Base-by-base conservation (phyloP, 129 eudicot species). In the Chrysanthemum lavandulifolium region DNA sequence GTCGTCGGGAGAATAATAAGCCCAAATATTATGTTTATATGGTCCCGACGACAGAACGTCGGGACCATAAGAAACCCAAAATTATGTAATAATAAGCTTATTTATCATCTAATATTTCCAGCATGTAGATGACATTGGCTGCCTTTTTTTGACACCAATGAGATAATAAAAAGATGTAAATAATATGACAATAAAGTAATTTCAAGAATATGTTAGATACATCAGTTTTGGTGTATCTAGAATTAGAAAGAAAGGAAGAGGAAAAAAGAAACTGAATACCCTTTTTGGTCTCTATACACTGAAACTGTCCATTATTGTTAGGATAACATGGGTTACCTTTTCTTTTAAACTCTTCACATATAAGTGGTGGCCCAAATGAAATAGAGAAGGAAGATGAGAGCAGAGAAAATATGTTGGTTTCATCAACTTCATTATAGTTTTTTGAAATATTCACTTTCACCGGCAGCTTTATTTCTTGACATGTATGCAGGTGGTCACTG, bases 371-470 rank as follows among this genome's bases (percentile, higher is more conserved):
- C 10, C 12, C 5, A 75, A 70, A 76, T 7, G 15, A 65, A 12
- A 76, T 45, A 2, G 12, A 6, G 33, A 58, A 50, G 0, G 0
- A 6, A 29, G 52, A 6, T 49, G 29, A 6, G 9, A 81, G 60
- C 55, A 56, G 52, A 29, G 45, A 10, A 52, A 80, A 72, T 50
- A 80, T 47, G 16, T 76, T 65, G 56, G 64, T 65, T 15, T 61
- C n/a, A 15, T 57, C 18, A 5, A 5, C 4, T 14, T 2, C 29
- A 14, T 15, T 1, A 10, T 16, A 5, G 11, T 15, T 15, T 55
- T 10, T 0, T 55, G 16, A 21, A 7, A 2, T 18, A 1, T 0
- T 4, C 49, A 2, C 2, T 68, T 45, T 31, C 6, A 51, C 6
- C 0, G 76, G 76, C 64, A 71, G 11, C 33, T 2, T 52, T 13